Evolutionary conservation across 192 early-diverging fungal species (phyloP).

Genomic region (Spinellus fusiger): DNA sequence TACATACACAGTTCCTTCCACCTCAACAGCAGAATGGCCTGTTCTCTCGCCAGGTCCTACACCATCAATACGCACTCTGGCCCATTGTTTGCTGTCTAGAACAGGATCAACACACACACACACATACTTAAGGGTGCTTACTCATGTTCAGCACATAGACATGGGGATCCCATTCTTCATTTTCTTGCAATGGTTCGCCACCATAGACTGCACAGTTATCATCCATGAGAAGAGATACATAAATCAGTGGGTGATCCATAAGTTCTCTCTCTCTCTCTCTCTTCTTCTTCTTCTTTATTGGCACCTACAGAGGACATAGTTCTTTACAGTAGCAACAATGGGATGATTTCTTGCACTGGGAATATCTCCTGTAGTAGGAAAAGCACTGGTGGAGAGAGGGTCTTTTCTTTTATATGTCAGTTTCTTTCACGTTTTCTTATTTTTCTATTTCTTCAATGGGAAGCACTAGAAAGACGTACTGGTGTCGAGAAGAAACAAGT

Average conservation of each 20-base stretch:
- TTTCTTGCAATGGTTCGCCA: slow-evolving; percentile 22
- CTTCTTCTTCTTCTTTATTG: not conserved
- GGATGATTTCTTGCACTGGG: slow-evolving; percentile 34
- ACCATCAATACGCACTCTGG: slow-evolving; percentile 34
- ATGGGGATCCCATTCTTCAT: slow-evolving; percentile 28
- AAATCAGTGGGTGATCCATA: not conserved
- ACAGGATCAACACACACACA: not conserved
- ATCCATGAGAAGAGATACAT: not conserved
- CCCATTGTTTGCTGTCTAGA: slow-evolving; percentile 42
- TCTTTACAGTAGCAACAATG: slow-evolving; percentile 37
- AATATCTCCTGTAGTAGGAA: slow-evolving; percentile 35
- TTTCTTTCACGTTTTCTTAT: not conserved
- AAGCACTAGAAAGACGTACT: slow-evolving; percentile 10
- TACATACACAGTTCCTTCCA: slow-evolving; percentile 44
- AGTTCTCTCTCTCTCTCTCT: not conserved
- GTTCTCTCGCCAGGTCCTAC: slow-evolving; percentile 34
- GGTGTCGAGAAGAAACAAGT: slow-evolving; percentile 18
- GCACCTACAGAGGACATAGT: slow-evolving; percentile 38
- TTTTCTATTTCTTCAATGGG: not conserved
- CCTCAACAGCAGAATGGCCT: slow-evolving; percentile 41
- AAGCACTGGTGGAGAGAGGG: slow-evolving; percentile 14
- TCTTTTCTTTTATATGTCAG: slow-evolving; percentile 4
- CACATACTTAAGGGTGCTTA: slow-evolving; percentile 18
- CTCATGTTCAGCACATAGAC: slow-evolving; percentile 37
- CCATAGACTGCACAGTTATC: slow-evolving; percentile 30